A percentile compares a stretch with the other conserved stretches of the same genome.
phyloP scores from a whole-genome alignment of 148 eudicot genomes.

The Cornus controversa region DNA sequence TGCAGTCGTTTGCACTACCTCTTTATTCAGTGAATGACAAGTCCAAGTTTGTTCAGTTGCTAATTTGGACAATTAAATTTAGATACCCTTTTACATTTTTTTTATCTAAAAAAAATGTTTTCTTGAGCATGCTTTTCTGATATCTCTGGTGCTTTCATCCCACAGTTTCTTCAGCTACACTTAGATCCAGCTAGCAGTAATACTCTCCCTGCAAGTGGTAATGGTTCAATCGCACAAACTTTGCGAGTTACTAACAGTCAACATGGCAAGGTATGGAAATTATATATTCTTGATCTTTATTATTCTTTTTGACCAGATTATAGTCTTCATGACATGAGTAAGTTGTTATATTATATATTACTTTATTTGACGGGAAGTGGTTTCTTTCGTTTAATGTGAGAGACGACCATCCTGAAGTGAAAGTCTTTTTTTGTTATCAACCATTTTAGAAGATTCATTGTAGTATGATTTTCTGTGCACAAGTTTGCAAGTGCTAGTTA shows the following conservation, averaged over 20 bases:
- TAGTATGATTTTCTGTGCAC: not conserved
- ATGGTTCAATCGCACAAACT: conserved; percentile 72
- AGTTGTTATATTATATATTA: not conserved
- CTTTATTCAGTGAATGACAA: not conserved
- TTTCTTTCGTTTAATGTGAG: not conserved
- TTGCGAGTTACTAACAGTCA: conserved; percentile 81
- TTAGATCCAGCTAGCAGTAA: conserved; percentile 89
- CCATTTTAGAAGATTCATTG: not conserved
- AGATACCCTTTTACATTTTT: not conserved
- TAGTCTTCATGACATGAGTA: not conserved
- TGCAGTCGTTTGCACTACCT: not conserved
- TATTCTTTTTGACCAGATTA: not conserved
- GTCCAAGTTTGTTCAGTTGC: not conserved
- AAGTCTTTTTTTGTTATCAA: not conserved
- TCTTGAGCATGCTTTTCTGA: conserved; percentile 12
- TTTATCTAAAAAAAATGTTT: not conserved
- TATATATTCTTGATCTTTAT: not conserved
- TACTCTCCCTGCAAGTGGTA: conserved; percentile 63
- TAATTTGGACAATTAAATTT: not conserved
- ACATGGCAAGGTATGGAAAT: conserved; percentile 78
- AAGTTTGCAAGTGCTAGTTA: not conserved
- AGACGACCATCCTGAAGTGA: not conserved
- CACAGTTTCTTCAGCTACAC: conserved; percentile 91
- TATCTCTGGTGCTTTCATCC: conserved; percentile 13
- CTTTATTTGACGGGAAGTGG: too few relatives aligned